Evolutionary conservation across 768 basidiomycete species (phyloP), one percentile per base, ranked within the genome.

Genomic region (Pleurotus giganteus): DNA sequence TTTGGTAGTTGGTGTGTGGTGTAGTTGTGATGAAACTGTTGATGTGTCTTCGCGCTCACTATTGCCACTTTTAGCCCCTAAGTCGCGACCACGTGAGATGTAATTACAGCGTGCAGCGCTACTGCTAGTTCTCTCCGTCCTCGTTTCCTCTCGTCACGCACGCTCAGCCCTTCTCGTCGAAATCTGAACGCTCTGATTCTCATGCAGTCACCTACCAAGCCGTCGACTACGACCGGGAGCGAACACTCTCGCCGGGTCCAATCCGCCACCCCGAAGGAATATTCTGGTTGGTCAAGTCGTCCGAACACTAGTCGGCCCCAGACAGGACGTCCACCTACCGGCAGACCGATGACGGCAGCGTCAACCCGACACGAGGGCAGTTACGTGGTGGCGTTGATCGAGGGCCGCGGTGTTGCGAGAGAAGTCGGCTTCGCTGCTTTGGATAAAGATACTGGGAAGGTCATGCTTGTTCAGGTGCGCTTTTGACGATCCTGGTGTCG

Each of bases 391-490:
- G 85, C 90, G 2, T 68, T 92, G 17, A 70, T 92, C 24, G 90
- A 93, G 69, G 88, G 89, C 9, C 75, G 90, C 23, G 89, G 90
- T 1, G 75, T 91, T 26, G 86, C 86, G 0, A 75, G 88, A 52
- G 94, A 96, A 65, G 83, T 96, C 7, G 94, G 94, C 2, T 83
- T 97, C 28, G 93, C 91, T 0, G 89, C 89, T 0, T 76, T 94
- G n/a, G 86, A 94, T 56, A 82, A 77, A 54, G 87, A 90, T 28
- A 91, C 87, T 0, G 91, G 88, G 0, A 77, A 81, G 24, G 87
- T 88, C 17, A 76, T 84, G 66, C 73, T 95, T 13, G 83, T 92
- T 15, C 93, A 96, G 79, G 92, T 88, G 45, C n/a, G 62, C 37
- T 34, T 19, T 52, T 34, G n/a, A 34, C 41, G 29, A n/a, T n/a